Evolutionary conservation across 768 basidiomycete species (phyloP), one percentile per base, ranked within the genome.

Genomic region (Collybia nuda): DNA sequence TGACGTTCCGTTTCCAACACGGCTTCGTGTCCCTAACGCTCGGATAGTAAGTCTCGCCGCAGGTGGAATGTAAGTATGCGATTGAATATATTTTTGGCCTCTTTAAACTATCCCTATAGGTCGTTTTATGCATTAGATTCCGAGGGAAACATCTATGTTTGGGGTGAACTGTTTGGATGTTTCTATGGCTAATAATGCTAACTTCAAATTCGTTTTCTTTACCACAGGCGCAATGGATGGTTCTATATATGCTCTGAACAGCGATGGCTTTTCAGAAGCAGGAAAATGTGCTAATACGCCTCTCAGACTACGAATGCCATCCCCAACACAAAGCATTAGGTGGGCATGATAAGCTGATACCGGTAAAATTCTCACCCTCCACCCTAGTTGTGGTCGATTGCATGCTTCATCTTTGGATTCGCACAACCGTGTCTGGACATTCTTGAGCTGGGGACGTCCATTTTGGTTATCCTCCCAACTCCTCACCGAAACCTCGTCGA

Each of bases 91-190:
- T 38, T 38, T 41, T 18, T 15, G 41, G 19, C 43, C 21, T 24
- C 41, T 43, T 44, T 40, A 52, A 42, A 36, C 42, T 37, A 47
- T 14, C 29, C 4, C 18, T 24, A 45, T 51, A 93, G 90, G 90
- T 90, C 86, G 26, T 95, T 93, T 67, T 87, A 93, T 60, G 91
- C 90, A 2, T 68, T 95, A 36, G 89, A 93, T 65, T 84, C 88
- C 1, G 65, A 78, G 43, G 93, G 93, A 6, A 67, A 70, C 26
- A 67, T 95, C 19, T 78, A 85, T 60, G 85, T 85, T n/a, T 95
- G 93, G 90, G 93, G 90, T 89, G 58, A 51, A 72, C 61, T 39
- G 1, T 12, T 11, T 5, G 21, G 42, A 41, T 47, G 26, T 19
- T 19, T 19, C 36, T 28, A 15, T 24, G 7, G 21, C 14, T 7